Evolutionary conservation across 495 filamentous ascomycete genomes (phyloP).

Genomic region (Penicillium diatomitis): DNA sequence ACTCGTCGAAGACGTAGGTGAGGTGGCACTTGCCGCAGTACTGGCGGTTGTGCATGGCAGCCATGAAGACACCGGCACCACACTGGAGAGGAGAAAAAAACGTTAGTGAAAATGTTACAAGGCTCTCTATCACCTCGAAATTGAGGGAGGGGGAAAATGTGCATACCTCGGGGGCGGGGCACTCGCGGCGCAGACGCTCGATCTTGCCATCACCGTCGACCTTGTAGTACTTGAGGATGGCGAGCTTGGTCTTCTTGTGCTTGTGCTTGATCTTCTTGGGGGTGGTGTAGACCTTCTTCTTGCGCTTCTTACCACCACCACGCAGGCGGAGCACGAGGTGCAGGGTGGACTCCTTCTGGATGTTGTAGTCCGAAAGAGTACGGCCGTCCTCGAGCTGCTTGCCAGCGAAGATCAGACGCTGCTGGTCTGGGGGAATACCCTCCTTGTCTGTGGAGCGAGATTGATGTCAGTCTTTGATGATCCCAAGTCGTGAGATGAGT

Average conservation of each 20-base stretch:
- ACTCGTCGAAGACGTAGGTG: constrained; percentile 98
- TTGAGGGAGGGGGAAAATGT: too few relatives aligned
- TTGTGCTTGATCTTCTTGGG: constrained; percentile 99
- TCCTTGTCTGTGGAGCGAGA: constrained; percentile 71
- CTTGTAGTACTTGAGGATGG: constrained; percentile 99
- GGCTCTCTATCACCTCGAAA: too few relatives aligned
- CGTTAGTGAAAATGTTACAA: background rate
- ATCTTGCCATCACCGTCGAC: constrained; percentile 99
- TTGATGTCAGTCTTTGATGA: constrained; percentile 7
- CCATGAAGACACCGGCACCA: constrained; percentile 99
- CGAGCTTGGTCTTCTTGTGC: constrained; percentile 99
- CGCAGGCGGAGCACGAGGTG: constrained; percentile 97
- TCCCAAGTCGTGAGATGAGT: background rate
- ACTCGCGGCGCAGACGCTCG: constrained; percentile 96
- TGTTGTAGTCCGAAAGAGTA: constrained; percentile 99
- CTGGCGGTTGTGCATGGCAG: constrained; percentile 98
- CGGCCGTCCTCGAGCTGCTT: constrained; percentile 99
- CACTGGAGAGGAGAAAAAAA: constrained; percentile 49
- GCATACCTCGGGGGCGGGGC: constrained; percentile 79
- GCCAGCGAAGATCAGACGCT: constrained; percentile 99
- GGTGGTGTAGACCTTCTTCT: constrained; percentile 99
- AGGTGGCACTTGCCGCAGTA: constrained; percentile 99
- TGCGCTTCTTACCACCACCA: constrained; percentile 95
- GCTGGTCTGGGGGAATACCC: constrained; percentile 99
- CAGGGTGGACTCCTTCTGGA: constrained; percentile 99